Evolutionary conservation across 2,329 filamentous ascomycete species (phyloP).

Genomic region (Didymella glomerata): DNA sequence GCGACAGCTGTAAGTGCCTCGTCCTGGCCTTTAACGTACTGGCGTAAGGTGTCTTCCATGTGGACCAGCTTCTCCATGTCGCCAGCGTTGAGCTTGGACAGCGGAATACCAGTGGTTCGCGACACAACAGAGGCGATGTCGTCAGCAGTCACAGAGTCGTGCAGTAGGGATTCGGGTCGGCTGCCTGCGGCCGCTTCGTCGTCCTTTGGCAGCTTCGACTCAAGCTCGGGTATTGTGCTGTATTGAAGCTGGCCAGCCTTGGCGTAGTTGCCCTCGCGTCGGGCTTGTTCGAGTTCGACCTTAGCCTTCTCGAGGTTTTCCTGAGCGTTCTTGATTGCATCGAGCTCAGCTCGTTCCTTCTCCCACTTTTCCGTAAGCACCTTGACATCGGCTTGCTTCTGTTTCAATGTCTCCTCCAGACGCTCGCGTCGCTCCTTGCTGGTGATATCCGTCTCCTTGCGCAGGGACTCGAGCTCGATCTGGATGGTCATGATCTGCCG

Average conservation of each 20-base stretch:
- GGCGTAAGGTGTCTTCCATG: conserved; percentile 89
- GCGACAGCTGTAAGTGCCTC: conserved; percentile 91
- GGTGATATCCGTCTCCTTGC: conserved; percentile 91
- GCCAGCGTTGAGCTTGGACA: conserved; percentile 89
- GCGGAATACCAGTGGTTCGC: conserved; percentile 88
- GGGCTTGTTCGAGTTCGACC: conserved; percentile 85
- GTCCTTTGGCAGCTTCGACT: conserved; percentile 81
- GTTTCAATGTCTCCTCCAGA: conserved; percentile 78
- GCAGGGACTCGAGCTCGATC: conserved; percentile 91
- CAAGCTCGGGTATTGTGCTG: conserved; percentile 81
- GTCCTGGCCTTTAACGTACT: conserved; percentile 90
- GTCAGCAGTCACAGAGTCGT: conserved; percentile 93
- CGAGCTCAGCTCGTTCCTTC: conserved; percentile 84
- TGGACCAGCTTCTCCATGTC: conserved; percentile 94
- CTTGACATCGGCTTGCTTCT: conserved; percentile 78
- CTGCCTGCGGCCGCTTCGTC: conserved; percentile 53
- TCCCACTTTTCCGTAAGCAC: conserved; percentile 86
- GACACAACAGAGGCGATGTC: conserved; percentile 95
- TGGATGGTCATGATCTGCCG: conserved; percentile 97
- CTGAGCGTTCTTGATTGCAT: conserved; percentile 85
- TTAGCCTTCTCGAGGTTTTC: conserved; percentile 86
- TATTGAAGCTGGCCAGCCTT: conserved; percentile 92
- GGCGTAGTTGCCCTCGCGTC: conserved; percentile 86
- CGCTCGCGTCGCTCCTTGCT: conserved; percentile 89
- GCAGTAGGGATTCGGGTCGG: conserved; percentile 70